Base-by-base conservation (phyloP, 2,329 filamentous ascomycete genomes). In the Xylariaceae sp. region DNA sequence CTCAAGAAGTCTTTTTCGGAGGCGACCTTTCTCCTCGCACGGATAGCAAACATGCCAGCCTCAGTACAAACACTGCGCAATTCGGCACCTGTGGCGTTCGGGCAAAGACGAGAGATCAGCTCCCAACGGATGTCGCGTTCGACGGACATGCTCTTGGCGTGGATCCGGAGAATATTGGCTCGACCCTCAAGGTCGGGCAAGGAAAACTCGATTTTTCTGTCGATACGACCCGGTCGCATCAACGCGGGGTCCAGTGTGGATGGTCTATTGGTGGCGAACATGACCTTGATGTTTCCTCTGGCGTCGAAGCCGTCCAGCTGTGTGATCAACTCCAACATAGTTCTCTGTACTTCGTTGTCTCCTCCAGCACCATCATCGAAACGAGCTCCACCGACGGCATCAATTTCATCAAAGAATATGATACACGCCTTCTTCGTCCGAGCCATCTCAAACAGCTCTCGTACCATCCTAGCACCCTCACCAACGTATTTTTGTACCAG, bases 371-470 rank as follows among this genome's bases (percentile, higher is more conserved):
- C 91, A 56, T 97, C 91, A 59, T 97, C 91, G 63, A 97, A 96
- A 66, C 91, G 88, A 30, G 91, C 91, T 55, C 91, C 91, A 62
- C 91, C 91, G 41, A 97, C 88, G 37, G 91, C 91, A 65, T 97
- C 91, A 49, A 97, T 93, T 72, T 98, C 93, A 64, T 98, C 93
- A 61, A 95, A 95, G 82, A 98, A 98, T 71, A 98, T 98, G 63
- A 98, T 98, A 68, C 93, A 98, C 1, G 93, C 93, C 72, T 98
- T 98, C 79, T 98, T 98, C 43, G 93, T 97, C 56, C 93, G 83
- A 9, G 93, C 93, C 93, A 98, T 98, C 72, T 98, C 93, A 65
- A 98, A 98, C 3, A 98, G 79, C 71, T 98, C 93, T 58, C 93
- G 84, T 16, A 98, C 93, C 93, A 98, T 98, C 57, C 94, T 82